Evolutionary conservation across 805 yeast species (phyloP).

Genomic region (Kluyveromyces aestuarii): DNA sequence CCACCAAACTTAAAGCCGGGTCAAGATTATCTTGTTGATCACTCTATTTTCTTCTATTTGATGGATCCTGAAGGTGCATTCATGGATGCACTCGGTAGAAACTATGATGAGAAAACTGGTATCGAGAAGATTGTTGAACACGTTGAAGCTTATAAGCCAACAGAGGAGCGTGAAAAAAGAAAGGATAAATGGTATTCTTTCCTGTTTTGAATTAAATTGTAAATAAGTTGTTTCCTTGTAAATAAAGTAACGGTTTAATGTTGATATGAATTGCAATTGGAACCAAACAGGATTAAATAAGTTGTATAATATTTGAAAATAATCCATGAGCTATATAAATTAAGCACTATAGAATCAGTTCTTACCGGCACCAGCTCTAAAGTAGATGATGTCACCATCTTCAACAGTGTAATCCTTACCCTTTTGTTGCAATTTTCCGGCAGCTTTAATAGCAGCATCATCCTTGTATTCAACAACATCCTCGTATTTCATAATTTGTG

Average conservation of each 20-base stretch:
- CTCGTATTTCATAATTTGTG: slow-evolving; percentile 80
- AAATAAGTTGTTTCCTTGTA: slow-evolving; percentile 2
- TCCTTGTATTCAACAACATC: slow-evolving; percentile 73
- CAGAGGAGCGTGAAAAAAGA: slow-evolving; percentile 55
- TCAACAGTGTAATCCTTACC: slow-evolving; percentile 94
- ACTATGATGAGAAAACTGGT: slow-evolving; percentile 72
- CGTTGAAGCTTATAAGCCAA: slow-evolving; percentile 66
- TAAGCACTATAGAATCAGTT: slow-evolving; percentile 28
- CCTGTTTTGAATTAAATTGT: slow-evolving; percentile 12
- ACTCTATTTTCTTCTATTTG: slow-evolving; percentile 90
- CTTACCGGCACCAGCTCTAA: slow-evolving; percentile 93
- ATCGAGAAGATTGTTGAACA: slow-evolving; percentile 68
- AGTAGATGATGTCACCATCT: slow-evolving; percentile 87
- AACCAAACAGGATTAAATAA: background rate
- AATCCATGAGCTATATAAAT: background rate
- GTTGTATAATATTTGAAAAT: background rate
- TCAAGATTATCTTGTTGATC: slow-evolving; percentile 93
- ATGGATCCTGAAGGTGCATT: slow-evolving; percentile 99
- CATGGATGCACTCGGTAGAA: slow-evolving; percentile 90
- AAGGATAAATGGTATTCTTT: slow-evolving; percentile 48
- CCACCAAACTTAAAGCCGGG: slow-evolving; percentile 92
- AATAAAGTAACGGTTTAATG: background rate
- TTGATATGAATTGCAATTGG: background rate
- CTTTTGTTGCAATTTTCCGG: slow-evolving; percentile 82
- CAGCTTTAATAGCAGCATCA: slow-evolving; percentile 73